Evolutionary conservation across 106 monocot genomes (phyloP), one percentile per base, ranked within the genome.

Genomic region (Gastrodia elata): DNA sequence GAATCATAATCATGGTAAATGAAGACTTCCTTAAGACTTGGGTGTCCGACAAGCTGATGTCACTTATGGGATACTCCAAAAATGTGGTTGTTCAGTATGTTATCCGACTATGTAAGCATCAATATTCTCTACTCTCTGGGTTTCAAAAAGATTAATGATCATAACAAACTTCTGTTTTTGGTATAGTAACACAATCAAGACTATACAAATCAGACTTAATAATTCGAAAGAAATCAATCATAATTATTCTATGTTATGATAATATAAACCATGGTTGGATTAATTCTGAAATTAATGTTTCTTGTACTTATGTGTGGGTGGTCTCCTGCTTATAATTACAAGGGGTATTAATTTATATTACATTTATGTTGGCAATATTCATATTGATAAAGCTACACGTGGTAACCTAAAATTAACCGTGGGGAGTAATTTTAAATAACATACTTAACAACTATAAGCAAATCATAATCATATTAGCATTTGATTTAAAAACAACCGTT

Each of bases 11-110:
- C 30, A 88, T 88, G 87, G 81, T 82, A 28, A 77, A 74, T 24
- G 88, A 91, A 37, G 74, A 67, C 70, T 22, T 72, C 20, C 46
- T 86, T 39, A 88, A 64, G 71, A 84, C 76, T 14, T 96, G 95
- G 95, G 95, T 96, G 0, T 83, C 87, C 0, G 92, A 96, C 46
- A 83, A 88, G 73, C 71, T 96, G 37, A 92, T 96, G 84, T 72
- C 87, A 0, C 78, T 96, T 8, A 80, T 87, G 75, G 95, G 92
- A n/a, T 92, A 82, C 74, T 89, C 92, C 28, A 85, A 77, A 55
- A 73, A 72, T 13, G 74, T 86, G 6, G 75, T 92, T 3, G 82
- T 89, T 59, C 85, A 96, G 44, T 96, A 87, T 28, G 78, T 96
- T 24, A 91, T 96, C 37, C 71, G 95, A 36, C 71, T 96, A 41